Percentiles rank a stretch among this genome's conserved stretches.
Conservation (phyloP, 768 basidiomycete genomes). For the Aureoboletus auriporus region DNA sequence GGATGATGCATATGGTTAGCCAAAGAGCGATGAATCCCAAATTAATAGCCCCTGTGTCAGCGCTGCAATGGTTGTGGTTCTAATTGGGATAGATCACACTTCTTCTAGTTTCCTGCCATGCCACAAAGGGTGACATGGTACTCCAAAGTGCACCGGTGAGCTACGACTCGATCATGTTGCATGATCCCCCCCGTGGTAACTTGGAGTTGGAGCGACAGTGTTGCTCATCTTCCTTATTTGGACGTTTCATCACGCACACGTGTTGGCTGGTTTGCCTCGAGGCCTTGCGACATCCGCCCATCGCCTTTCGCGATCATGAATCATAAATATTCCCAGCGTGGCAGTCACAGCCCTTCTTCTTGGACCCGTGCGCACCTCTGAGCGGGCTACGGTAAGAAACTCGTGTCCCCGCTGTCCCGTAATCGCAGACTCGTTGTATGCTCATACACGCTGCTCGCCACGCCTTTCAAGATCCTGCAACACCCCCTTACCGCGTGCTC, state of each 20-base stretch:
- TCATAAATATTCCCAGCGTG: conserved; percentile 14
- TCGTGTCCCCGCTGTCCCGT: conserved; percentile 25
- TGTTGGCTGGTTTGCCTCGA: conserved; percentile 20
- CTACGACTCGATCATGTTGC: no score
- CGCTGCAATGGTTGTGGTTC: no score
- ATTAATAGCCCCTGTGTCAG: no score
- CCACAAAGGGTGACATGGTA: no score
- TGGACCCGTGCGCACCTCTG: conserved; percentile 18
- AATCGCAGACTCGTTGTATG: conserved; percentile 6
- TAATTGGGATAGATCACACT: no score
- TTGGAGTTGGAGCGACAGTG: not conserved
- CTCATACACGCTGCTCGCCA: conserved; percentile 25
- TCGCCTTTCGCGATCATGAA: conserved; percentile 11
- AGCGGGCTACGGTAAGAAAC: conserved; percentile 17
- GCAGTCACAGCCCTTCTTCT: conserved; percentile 16
- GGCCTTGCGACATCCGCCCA: conserved; percentile 6
- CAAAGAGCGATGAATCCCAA: no score
- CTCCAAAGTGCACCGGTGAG: no score
- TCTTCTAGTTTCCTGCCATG: no score
- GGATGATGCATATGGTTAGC: no score
- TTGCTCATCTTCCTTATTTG: conserved; percentile 2
- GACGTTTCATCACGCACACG: conserved; percentile 1
- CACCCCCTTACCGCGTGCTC: conserved; percentile 29
- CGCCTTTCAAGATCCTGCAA: conserved; percentile 24
- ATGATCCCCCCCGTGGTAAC: no score